These are phyloP conservation scores for Xylaria sp. DNA, from an alignment of 2,329 filamentous ascomycete species.

Conservation along the genomic window DNA sequence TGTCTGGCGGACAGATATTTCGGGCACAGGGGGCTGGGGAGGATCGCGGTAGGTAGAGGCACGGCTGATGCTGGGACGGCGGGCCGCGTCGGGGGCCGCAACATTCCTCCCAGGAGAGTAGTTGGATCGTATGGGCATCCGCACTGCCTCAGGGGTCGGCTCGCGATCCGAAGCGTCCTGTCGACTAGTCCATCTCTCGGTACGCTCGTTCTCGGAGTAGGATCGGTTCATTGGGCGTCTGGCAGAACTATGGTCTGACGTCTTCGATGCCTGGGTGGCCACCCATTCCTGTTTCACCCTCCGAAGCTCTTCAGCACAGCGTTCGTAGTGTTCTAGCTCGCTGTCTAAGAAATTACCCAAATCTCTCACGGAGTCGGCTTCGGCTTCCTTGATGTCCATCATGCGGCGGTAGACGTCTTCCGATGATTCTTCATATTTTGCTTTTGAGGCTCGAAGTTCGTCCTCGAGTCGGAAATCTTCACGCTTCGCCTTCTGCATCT, in stretches of 20 bases:
- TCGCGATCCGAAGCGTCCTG: slow-evolving; percentile 52
- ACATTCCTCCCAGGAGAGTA: slow-evolving; percentile 44
- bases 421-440: slow-evolving; percentile 94
- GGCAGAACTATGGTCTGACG: slow-evolving; percentile 42
- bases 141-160: slow-evolving; percentile 52
- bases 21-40: slow-evolving; percentile 42
- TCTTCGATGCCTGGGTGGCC: slow-evolving; percentile 43
- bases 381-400: slow-evolving; percentile 95
- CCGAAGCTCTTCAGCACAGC: slow-evolving; percentile 83
- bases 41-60: slow-evolving; percentile 48
- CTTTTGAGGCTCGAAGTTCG: slow-evolving; percentile 88
- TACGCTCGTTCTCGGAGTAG: slow-evolving; percentile 52
- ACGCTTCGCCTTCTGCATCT: slow-evolving; percentile 92
- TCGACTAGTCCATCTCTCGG: slow-evolving; percentile 46
- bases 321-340: slow-evolving; percentile 90
- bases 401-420: slow-evolving; percentile 93
- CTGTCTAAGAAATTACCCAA: slow-evolving; percentile 85
- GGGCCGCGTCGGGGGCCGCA: slow-evolving; percentile 45
- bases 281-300: slow-evolving; percentile 61
- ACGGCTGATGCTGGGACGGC: slow-evolving; percentile 47
- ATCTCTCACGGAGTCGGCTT: slow-evolving; percentile 83
- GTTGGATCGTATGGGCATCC: slow-evolving; percentile 58
- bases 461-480: slow-evolving; percentile 95
- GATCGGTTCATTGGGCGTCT: slow-evolving; percentile 52
- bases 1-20: slow-evolving; percentile 42